Conservation (phyloP, 345 rosid species). For the Camelina hispida region DNA sequence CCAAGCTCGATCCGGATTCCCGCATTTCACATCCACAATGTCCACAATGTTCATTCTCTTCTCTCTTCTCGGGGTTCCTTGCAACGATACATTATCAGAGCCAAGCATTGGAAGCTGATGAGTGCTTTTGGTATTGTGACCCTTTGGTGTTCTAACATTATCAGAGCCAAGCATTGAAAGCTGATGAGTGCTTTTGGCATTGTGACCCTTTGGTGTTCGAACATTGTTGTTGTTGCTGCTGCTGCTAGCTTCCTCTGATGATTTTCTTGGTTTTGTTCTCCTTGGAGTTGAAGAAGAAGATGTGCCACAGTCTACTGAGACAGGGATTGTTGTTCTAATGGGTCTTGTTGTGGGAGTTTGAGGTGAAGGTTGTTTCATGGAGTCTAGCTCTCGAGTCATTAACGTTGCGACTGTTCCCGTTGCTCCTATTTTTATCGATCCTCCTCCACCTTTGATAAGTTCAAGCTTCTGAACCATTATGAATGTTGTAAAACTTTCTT, state of each 20-base stretch:
- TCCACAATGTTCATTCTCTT: constrained; percentile 72
- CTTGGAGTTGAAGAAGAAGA: constrained; percentile 54
- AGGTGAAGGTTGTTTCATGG: constrained; percentile 54
- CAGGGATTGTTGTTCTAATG: constrained; percentile 49
- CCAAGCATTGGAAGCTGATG: constrained; percentile 71
- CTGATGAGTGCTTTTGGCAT: constrained; percentile 46
- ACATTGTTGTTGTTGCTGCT: constrained; percentile 40
- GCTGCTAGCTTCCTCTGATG: constrained; percentile 79
- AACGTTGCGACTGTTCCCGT: constrained; percentile 82
- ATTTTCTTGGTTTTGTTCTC: constrained; percentile 61
- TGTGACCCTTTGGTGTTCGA: constrained; percentile 55
- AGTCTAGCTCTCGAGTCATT: constrained; percentile 84
- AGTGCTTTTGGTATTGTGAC: constrained; percentile 46
- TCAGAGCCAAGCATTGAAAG: constrained; percentile 70
- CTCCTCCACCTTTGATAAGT: constrained; percentile 82
- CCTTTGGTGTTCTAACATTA: constrained; percentile 53
- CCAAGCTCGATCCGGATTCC: constrained; percentile 82
- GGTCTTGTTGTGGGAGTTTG: constrained; percentile 53
- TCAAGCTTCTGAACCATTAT: constrained; percentile 81
- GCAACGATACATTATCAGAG: constrained; percentile 57
- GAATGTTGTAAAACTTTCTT: constrained; percentile 30
- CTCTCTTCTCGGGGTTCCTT: constrained; percentile 69
- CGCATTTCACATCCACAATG: constrained; percentile 86
- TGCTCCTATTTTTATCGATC: constrained; percentile 82
- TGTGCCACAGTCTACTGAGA: constrained; percentile 58